Base-by-base conservation (phyloP, 2,329 filamentous ascomycete genomes). In the Talaromyces atroroseus region DNA sequence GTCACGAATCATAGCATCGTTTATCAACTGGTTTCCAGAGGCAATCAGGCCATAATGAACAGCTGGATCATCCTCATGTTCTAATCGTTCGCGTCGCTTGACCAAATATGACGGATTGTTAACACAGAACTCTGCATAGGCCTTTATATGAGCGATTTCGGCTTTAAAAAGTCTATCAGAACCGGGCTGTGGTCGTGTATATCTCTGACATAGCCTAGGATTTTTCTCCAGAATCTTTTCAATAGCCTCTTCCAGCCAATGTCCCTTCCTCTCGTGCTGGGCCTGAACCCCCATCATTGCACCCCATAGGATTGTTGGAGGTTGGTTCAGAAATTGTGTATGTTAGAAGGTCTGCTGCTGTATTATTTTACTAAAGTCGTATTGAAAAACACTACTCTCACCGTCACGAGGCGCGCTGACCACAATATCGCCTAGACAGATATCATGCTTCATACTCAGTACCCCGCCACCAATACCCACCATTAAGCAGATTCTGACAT, bases 171-270 rank as follows among this genome's bases (percentile, higher is more conserved):
- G 42, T 47, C 44, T 29, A 42, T 58, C 56, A 18, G 51, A 48
- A 34, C n/a, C 48, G 5, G 36, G 29, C 4, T 55, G 46, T 16
- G 56, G 56, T 48, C 40, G 56, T 38, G 40, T 6, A 48, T 58
- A 58, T 4, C 48, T 53, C 46, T 26, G 14, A 21, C 40, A 20
- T 5, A 64, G 42, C 12, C 52, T 59, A 34, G 59, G 52, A 34
- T 61, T 53, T 20, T 57, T 40, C 21, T 60, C 51, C 0, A 61
- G 62, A 18, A 61, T 48, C 1, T 57, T 60, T 21, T 67, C 67
- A 5, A 71, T 73, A 42, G 76, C 70, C n/a, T 74, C 74, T 4
- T 77, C 72, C 66, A 78, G 70, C 2, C 77, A 63, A 56, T 49
- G 38, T 3, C 52, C 50, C 46, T 61, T n/a, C 49, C 51, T 32